Conservation (phyloP, 192 early-diverging fungal species). For the Radiomyces spectabilis region DNA sequence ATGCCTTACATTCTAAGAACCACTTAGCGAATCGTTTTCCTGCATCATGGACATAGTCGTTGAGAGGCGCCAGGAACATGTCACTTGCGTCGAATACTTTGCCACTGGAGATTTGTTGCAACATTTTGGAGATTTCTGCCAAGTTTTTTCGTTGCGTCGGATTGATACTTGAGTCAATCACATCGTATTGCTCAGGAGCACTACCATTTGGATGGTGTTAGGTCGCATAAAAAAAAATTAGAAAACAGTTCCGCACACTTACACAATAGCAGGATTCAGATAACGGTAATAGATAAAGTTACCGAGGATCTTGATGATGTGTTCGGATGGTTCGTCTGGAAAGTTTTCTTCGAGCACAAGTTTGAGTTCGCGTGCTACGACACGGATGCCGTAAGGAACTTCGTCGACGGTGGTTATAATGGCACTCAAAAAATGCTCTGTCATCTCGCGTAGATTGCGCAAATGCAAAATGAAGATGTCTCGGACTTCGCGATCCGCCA, state of each 20-base stretch:
- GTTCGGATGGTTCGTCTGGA: slow-evolving; percentile 69
- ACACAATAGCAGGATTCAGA: slow-evolving; percentile 92
- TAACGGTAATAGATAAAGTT: slow-evolving; percentile 98
- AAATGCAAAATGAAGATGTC: slow-evolving; percentile 63
- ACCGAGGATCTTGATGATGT: slow-evolving; percentile 83
- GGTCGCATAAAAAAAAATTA: not conserved
- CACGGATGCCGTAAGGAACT: slow-evolving; percentile 96
- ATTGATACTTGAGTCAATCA: slow-evolving; percentile 80
- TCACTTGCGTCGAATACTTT: slow-evolving; percentile 67
- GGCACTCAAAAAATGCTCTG: slow-evolving; percentile 74
- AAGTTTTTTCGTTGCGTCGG: slow-evolving; percentile 94
- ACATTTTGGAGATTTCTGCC: slow-evolving; percentile 90
- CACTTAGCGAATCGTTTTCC: slow-evolving; percentile 74
- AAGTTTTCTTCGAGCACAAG: slow-evolving; percentile 74
- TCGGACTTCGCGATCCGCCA: slow-evolving; percentile 77
- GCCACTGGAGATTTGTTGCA: slow-evolving; percentile 92
- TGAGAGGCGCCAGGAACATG: slow-evolving; percentile 64
- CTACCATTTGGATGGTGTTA: too few relatives aligned
- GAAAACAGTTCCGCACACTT: not conserved
- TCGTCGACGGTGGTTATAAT: slow-evolving; percentile 70
- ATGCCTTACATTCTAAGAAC: slow-evolving; percentile 67
- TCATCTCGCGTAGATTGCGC: slow-evolving; percentile 72
- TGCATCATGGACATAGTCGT: slow-evolving; percentile 75
- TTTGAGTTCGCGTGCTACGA: slow-evolving; percentile 88
- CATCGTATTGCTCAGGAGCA: slow-evolving; percentile 94